A percentile compares a stretch with the other conserved stretches of the same genome.
Evolutionary conservation across 495 filamentous ascomycete species (phyloP).

Genomic region (Neurospora sp.): DNA sequence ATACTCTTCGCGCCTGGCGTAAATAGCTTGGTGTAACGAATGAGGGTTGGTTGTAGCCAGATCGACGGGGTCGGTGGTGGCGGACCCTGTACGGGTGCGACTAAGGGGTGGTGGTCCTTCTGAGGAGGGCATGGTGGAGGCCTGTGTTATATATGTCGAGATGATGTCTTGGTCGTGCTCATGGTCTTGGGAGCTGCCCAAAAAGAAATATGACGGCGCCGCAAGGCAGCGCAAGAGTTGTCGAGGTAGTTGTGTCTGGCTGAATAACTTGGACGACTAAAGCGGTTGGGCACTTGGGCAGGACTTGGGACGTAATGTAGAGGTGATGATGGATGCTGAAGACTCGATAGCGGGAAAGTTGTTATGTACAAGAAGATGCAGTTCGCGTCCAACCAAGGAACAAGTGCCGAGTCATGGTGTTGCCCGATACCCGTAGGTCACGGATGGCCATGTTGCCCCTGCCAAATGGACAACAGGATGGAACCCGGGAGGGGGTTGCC

Average conservation of each 20-base stretch:
- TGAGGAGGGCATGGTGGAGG: constrained; percentile 16
- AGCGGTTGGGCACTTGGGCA: background rate
- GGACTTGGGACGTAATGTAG: background rate
- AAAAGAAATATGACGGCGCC: background rate
- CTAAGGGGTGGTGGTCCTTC: constrained; percentile 13
- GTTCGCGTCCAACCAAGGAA: background rate
- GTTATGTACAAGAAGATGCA: background rate
- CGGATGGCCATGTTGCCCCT: background rate
- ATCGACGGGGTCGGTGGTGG: constrained; percentile 26
- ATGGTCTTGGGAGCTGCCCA: background rate
- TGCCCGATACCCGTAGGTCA: background rate
- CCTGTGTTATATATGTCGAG: background rate
- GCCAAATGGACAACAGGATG: background rate
- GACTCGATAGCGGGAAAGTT: background rate
- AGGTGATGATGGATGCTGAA: background rate
- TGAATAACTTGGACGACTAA: background rate
- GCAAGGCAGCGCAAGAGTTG: background rate
- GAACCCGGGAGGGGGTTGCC: background rate
- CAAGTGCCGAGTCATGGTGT: background rate
- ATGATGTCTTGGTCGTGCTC: background rate
- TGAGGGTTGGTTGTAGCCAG: constrained; percentile 24
- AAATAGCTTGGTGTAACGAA: constrained; percentile 45
- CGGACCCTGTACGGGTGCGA: constrained; percentile 8
- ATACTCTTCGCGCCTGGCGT: constrained; percentile 68
- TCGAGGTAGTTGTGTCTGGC: background rate